Conservation (phyloP, 2,329 filamentous ascomycete species). For the Colletotrichum siamense region DNA sequence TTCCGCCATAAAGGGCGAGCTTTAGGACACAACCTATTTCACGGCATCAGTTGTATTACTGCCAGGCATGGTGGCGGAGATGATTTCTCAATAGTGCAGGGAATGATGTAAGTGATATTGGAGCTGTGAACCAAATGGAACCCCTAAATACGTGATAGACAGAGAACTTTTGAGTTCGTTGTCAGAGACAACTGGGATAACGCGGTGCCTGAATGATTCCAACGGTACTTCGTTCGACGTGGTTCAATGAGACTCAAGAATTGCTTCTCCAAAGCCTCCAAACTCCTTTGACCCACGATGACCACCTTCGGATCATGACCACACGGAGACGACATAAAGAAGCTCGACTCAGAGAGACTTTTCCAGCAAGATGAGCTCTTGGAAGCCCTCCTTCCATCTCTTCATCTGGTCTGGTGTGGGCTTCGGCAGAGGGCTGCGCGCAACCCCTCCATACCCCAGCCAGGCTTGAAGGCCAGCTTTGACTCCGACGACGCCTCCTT, state of each 20-base stretch:
- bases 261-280: background rate
- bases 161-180: background rate
- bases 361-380: constrained; percentile 57
- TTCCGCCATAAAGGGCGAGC: background rate
- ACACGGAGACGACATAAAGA: background rate
- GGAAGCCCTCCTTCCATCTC: constrained; percentile 62
- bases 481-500: constrained; percentile 74
- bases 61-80: too few relatives aligned
- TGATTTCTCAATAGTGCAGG: background rate
- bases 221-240: background rate
- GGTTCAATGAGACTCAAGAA: background rate
- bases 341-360: constrained; percentile 43
- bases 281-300: background rate
- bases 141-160: background rate
- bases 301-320: background rate
- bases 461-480: constrained; percentile 72
- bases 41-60: background rate
- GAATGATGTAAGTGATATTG: background rate
- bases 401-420: constrained; percentile 53
- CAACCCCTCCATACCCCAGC: constrained; percentile 69
- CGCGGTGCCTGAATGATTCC: background rate
- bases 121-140: background rate
- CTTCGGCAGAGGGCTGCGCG: constrained; percentile 52
- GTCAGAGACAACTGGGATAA: background rate
- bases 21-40: background rate